Percentiles rank a stretch among this genome's conserved stretches.
Evolutionary conservation across 805 yeast genomes (phyloP).

Genomic region (Candida ortonii): DNA sequence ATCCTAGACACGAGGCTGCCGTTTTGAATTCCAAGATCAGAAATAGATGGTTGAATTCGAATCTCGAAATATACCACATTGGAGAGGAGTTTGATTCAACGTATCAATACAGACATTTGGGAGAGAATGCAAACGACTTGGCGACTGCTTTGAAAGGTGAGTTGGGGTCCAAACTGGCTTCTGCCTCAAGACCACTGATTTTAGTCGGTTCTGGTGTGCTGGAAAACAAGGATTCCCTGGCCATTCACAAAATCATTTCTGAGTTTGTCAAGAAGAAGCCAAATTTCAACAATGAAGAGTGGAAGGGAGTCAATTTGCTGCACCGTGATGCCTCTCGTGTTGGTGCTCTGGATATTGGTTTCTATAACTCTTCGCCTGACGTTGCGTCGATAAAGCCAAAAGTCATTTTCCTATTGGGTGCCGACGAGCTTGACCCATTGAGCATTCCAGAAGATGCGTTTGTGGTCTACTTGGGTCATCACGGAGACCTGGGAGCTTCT

Average conservation of each 20-base stretch:
- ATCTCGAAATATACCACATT: constrained; percentile 63
- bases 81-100: constrained; percentile 81
- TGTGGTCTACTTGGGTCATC: constrained; percentile 88
- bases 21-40: constrained; percentile 82
- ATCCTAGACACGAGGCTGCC: constrained; percentile 89
- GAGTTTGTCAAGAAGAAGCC: constrained; percentile 53
- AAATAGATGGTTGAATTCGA: constrained; percentile 69
- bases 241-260: constrained; percentile 57
- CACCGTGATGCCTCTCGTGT: constrained; percentile 87
- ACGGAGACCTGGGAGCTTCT: constrained; percentile 87
- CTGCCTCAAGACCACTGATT: constrained; percentile 72
- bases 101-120: constrained; percentile 61
- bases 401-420: constrained; percentile 76
- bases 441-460: constrained; percentile 82
- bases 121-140: constrained; percentile 56
- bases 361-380: constrained; percentile 49
- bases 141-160: constrained; percentile 60
- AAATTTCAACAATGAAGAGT: constrained; percentile 64
- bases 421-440: constrained; percentile 69
- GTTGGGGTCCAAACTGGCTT: constrained; percentile 62
- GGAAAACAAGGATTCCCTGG: constrained; percentile 61
- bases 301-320: constrained; percentile 79
- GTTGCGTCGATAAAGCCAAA: constrained; percentile 56
- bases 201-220: constrained; percentile 78
- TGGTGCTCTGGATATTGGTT: constrained; percentile 85